Evolutionary conservation across 768 basidiomycete species (phyloP).

Genomic region (Pulveroboletus sp.): DNA sequence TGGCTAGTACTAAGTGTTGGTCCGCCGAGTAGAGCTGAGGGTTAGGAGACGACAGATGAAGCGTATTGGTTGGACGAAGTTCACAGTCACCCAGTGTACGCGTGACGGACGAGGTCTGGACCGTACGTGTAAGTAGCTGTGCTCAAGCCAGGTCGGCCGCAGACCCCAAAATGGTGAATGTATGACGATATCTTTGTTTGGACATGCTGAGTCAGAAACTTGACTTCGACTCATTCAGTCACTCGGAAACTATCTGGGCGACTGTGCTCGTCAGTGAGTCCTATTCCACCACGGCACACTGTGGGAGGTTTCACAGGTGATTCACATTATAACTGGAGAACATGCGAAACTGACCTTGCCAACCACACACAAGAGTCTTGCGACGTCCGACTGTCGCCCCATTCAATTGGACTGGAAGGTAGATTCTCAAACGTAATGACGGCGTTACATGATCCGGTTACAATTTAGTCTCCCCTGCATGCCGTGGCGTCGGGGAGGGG

Average conservation of each 20-base stretch:
- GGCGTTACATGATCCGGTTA: neutral
- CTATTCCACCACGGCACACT: neutral
- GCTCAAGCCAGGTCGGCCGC: too few relatives aligned
- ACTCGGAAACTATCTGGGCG: neutral
- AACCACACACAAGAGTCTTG: neutral
- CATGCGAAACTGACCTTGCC: neutral
- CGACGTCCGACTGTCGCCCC: neutral
- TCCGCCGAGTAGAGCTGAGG: neutral
- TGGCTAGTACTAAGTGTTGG: constrained; percentile 31
- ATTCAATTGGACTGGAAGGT: neutral
- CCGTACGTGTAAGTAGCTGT: too few relatives aligned
- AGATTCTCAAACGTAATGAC: neutral
- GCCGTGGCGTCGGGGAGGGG: neutral
- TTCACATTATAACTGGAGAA: neutral
- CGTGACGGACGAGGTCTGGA: too few relatives aligned
- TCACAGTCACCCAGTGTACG: neutral
- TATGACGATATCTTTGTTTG: too few relatives aligned
- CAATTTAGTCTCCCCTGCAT: neutral
- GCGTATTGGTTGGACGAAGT: neutral
- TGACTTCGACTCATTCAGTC: too few relatives aligned
- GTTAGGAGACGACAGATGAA: neutral
- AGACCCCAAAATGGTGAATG: too few relatives aligned
- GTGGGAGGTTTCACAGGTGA: neutral
- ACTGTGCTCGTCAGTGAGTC: neutral
- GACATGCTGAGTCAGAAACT: neutral